These are phyloP conservation scores for Dipodascus albidus DNA, from an alignment of 805 yeast genomes.

Conservation along the genomic window DNA sequence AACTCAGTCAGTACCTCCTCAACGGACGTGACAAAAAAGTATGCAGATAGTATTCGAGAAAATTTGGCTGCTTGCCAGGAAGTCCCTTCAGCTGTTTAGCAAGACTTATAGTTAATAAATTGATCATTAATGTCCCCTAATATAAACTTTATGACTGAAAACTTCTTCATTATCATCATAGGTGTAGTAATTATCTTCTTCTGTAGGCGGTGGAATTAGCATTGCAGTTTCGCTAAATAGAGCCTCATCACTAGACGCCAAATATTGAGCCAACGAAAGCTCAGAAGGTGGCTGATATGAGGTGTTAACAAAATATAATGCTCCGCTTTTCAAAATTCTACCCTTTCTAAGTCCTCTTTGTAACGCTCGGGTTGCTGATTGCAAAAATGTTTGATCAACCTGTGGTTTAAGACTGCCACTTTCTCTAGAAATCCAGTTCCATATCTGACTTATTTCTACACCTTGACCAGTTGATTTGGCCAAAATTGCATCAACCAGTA, in stretches of 20 bases:
- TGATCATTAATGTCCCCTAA: conserved; percentile 3
- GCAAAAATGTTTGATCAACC: conserved; percentile 24
- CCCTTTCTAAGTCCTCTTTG: conserved; percentile 28
- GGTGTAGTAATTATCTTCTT: conserved; percentile 20
- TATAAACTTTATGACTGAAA: conserved; percentile 26
- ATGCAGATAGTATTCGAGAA: background rate
- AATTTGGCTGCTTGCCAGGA: background rate
- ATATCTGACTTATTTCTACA: conserved; percentile 16
- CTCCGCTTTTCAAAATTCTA: conserved; percentile 21
- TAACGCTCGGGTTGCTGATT: conserved; percentile 27
- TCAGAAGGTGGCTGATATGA: conserved; percentile 24
- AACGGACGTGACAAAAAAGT: background rate
- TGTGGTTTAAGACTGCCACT: conserved; percentile 14
- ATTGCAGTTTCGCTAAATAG: conserved; percentile 24
- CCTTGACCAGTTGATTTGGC: conserved; percentile 23
- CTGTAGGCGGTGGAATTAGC: conserved; percentile 26
- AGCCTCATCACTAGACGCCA: conserved; percentile 26
- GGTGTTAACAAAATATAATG: conserved; percentile 21
- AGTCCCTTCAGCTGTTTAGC: background rate
- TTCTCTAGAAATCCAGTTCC: conserved; percentile 20
- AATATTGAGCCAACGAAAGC: conserved; percentile 21
- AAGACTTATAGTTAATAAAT: background rate
- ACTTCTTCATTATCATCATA: conserved; percentile 26
- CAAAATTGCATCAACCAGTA: conserved; percentile 22
- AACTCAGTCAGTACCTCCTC: background rate